phyloP scores from a whole-genome alignment of 2,329 filamentous ascomycete genomes.

The Corinectria fuckeliana region DNA sequence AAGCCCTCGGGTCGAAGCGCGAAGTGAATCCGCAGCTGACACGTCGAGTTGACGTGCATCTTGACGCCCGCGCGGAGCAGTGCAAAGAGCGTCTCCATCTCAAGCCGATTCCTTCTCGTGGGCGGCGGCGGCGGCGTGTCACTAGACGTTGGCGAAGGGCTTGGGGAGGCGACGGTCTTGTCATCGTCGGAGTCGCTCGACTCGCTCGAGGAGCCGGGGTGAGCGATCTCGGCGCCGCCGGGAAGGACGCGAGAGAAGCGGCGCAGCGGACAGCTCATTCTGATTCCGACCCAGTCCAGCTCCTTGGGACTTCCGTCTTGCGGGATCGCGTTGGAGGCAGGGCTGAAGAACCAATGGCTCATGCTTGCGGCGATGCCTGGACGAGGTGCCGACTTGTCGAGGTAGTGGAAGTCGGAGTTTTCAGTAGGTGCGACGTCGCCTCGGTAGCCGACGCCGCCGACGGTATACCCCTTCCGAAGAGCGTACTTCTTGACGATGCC shows the following conservation, averaged over 20 bases:
- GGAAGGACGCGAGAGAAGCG: neutral
- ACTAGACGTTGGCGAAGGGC: neutral
- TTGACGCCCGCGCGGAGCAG: constrained; percentile 21
- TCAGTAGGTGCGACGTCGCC: neutral
- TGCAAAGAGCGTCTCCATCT: constrained; percentile 14
- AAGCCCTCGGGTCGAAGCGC: constrained; percentile 13
- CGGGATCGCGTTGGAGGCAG: constrained; percentile 16
- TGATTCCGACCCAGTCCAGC: constrained; percentile 38
- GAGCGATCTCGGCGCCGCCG: neutral
- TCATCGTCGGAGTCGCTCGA: neutral
- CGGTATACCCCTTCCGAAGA: neutral
- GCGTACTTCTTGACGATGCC: constrained; percentile 1
- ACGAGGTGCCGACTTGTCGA: neutral
- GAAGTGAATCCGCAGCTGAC: constrained; percentile 22
- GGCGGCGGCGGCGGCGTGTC: neutral
- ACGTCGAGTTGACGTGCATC: constrained; percentile 37
- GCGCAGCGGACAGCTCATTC: constrained; percentile 29
- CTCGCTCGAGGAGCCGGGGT: neutral
- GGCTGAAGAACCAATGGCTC: constrained; percentile 23
- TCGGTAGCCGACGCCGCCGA: constrained; percentile 19
- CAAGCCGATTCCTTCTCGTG: neutral
- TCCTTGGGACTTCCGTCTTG: constrained; percentile 24
- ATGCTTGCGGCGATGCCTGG: neutral
- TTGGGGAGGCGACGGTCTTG: neutral
- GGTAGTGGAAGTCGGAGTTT: neutral